A percentile compares a stretch with the other conserved stretches of the same genome.
Evolutionary conservation across 352 stramenopile genomes (phyloP).

Genomic region (Globisporangium recalcitrans): DNA sequence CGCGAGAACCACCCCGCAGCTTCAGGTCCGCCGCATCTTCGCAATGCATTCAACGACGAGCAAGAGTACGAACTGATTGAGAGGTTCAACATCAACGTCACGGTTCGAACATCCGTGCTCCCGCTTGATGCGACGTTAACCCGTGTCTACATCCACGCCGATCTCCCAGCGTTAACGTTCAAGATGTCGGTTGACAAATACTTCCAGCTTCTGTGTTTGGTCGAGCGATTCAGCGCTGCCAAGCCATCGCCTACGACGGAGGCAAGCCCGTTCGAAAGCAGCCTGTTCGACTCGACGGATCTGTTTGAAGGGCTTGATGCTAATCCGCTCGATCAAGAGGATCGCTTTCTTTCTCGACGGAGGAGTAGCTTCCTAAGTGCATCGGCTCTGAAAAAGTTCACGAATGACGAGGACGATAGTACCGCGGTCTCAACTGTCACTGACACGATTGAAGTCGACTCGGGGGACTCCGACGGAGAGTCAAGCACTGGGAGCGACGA

Average conservation of each 20-base stretch:
- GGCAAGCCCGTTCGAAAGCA: constrained; percentile 11
- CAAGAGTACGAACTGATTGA: constrained; percentile 78
- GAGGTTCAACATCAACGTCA: constrained; percentile 86
- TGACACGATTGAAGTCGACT: constrained; percentile 20
- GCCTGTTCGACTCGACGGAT: constrained; percentile 17
- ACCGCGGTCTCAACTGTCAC: constrained; percentile 12
- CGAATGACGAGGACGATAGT: constrained; percentile 32
- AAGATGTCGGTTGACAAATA: constrained; percentile 86
- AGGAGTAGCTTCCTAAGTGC: constrained; percentile 44
- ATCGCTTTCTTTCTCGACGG: constrained; percentile 14
- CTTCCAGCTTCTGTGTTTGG: constrained; percentile 55
- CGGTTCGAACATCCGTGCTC: constrained; percentile 76
- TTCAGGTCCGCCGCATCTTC: constrained; percentile 32
- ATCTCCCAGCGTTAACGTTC: constrained; percentile 77
- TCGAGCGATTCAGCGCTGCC: constrained; percentile 51
- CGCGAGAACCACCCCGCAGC: constrained; percentile 4
- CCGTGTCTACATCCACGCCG: constrained; percentile 76
- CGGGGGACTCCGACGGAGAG: constrained; percentile 42
- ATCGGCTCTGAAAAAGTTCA: constrained; percentile 46
- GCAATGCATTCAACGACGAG: constrained; percentile 38
- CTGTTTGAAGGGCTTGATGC: constrained; percentile 18
- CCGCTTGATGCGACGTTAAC: constrained; percentile 81
- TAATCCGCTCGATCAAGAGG: constrained; percentile 26
- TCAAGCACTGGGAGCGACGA: constrained; percentile 83
- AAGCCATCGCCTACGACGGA: constrained; percentile 5